These are phyloP conservation scores for Atkinsonella texensis DNA, from an alignment of 2,329 filamentous ascomycete genomes.

Conservation along the genomic window DNA sequence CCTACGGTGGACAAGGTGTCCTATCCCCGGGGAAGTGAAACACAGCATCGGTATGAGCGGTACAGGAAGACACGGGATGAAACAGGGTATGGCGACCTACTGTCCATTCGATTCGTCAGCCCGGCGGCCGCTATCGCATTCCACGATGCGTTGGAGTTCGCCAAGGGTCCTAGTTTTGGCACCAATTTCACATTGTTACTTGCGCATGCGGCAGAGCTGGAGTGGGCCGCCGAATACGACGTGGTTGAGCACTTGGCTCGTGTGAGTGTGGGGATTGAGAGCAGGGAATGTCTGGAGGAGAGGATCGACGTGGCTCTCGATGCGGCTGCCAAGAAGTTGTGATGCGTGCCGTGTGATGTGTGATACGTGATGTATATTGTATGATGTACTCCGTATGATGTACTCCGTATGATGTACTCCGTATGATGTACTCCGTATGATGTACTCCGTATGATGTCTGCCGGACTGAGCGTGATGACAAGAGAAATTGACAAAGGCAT, in stretches of 20 bases:
- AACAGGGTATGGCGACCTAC: slow-evolving; percentile 38
- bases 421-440: too few species aligned
- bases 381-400: too few species aligned
- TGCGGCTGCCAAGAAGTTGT: neutral
- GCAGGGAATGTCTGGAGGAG: neutral
- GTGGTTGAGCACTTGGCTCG: slow-evolving; percentile 28
- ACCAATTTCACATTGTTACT: slow-evolving; percentile 34
- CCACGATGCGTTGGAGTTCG: slow-evolving; percentile 33
- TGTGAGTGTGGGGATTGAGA: slow-evolving; percentile 32
- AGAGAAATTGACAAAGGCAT: too few species aligned
- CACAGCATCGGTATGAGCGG: slow-evolving; percentile 21
- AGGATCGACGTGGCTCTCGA: neutral
- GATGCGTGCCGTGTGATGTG: too few species aligned
- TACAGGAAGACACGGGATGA: slow-evolving; percentile 14
- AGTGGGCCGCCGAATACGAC: slow-evolving; percentile 26
- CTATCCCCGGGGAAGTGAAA: slow-evolving; percentile 28
- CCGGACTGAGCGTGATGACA: too few species aligned
- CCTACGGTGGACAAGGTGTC: slow-evolving; percentile 18
- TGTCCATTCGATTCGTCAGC: slow-evolving; percentile 35
- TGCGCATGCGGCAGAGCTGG: slow-evolving; percentile 25
- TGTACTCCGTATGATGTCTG: too few species aligned
- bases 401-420: too few species aligned
- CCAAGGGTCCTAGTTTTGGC: slow-evolving; percentile 38
- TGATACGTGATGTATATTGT: too few species aligned
- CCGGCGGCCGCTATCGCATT: slow-evolving; percentile 27